Evolutionary conservation across 371 early-diverging fungal genomes (phyloP).

Genomic region (Syncephalis fuscata): DNA sequence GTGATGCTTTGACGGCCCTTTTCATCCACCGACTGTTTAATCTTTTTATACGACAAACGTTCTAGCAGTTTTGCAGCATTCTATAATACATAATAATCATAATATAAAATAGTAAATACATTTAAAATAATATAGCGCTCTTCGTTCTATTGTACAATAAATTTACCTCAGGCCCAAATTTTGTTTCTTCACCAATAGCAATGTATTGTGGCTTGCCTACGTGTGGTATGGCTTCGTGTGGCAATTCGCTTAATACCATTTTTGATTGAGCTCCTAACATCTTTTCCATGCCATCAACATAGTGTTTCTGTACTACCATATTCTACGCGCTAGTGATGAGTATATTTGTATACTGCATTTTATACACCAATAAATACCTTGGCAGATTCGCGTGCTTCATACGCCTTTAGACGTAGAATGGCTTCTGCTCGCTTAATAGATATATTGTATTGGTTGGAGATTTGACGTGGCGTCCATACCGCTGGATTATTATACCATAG

Average conservation of each 20-base stretch:
- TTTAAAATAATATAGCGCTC: too few relatives aligned
- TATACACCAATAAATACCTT: slow-evolving; percentile 32
- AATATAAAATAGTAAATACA: not conserved
- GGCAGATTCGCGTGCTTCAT: slow-evolving; percentile 46
- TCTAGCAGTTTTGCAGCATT: slow-evolving; percentile 70
- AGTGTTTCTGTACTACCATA: too few relatives aligned
- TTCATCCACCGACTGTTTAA: slow-evolving; percentile 24
- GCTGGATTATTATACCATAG: slow-evolving; percentile 17
- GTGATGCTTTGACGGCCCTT: slow-evolving; percentile 20
- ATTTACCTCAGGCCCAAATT: slow-evolving; percentile 36
- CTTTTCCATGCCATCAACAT: slow-evolving; percentile 72
- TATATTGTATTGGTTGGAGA: slow-evolving; percentile 52
- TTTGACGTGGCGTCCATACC: slow-evolving; percentile 52
- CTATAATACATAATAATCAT: slow-evolving; percentile 7
- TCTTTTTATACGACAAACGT: slow-evolving; percentile 50
- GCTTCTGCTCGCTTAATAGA: slow-evolving; percentile 81
- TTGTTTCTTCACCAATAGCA: slow-evolving; percentile 55
- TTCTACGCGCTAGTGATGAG: too few relatives aligned
- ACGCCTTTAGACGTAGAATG: slow-evolving; percentile 68
- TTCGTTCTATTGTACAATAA: too few relatives aligned
- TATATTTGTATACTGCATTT: slow-evolving; percentile 6
- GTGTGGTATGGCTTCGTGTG: slow-evolving; percentile 37
- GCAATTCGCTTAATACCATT: slow-evolving; percentile 29
- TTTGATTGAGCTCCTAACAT: slow-evolving; percentile 40
- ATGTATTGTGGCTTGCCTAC: slow-evolving; percentile 63